These are phyloP conservation scores for Podaxis pistillaris DNA, from an alignment of 768 basidiomycete genomes.

Conservation along the genomic window DNA sequence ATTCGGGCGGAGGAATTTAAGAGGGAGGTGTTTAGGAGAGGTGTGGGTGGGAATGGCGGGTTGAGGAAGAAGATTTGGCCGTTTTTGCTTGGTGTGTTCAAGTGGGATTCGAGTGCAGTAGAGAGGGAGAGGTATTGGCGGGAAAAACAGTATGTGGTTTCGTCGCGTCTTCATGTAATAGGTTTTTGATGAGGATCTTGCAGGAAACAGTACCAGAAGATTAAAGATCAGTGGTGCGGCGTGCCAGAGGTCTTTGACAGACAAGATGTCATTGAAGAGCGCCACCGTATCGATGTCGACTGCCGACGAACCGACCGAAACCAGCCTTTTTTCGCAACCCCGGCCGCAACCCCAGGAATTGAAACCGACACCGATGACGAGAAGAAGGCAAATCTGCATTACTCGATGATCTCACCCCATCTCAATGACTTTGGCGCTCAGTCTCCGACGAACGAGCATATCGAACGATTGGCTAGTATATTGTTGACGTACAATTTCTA, in stretches of 20 bases:
- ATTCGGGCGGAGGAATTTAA: constrained; percentile 69
- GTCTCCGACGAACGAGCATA: constrained; percentile 87
- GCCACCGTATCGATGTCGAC: constrained; percentile 95
- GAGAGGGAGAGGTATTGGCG: constrained; percentile 65
- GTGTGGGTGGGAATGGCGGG: constrained; percentile 51
- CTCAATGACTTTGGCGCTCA: constrained; percentile 79
- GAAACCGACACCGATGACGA: constrained; percentile 46
- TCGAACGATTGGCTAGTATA: constrained; percentile 82
- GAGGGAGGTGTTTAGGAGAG: constrained; percentile 76
- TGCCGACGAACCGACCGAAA: constrained; percentile 93
- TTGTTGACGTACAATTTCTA: constrained; percentile 90
- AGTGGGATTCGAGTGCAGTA: constrained; percentile 69
- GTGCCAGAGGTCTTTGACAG: constrained; percentile 80
- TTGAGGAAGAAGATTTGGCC: constrained; percentile 85
- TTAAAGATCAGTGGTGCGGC: constrained; percentile 83
- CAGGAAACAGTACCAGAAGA: constrained; percentile 66
- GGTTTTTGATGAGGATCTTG: constrained; percentile 8
- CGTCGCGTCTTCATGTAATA: background rate
- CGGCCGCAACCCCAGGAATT: constrained; percentile 25
- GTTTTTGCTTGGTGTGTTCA: constrained; percentile 79
- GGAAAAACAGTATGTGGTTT: constrained; percentile 52
- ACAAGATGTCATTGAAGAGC: constrained; percentile 82
- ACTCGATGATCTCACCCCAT: constrained; percentile 75
- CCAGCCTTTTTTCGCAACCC: constrained; percentile 81
- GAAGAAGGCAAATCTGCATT: constrained; percentile 52